Base-by-base conservation (phyloP, 1,139 yeast genomes). In the Kluyveromyces marxianus region DNA sequence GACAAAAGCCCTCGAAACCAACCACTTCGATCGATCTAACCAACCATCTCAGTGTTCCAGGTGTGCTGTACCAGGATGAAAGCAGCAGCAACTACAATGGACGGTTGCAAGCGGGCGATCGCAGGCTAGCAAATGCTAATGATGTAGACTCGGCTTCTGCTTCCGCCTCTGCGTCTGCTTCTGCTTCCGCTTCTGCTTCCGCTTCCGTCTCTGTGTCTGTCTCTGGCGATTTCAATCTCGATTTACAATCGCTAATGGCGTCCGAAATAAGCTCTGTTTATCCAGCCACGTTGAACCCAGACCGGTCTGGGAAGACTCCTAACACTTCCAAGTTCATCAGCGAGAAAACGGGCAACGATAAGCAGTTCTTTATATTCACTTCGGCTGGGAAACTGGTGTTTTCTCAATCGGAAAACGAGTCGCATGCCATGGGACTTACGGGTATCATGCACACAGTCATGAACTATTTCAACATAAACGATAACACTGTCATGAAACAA, bases 321-420 rank as follows among this genome's bases (percentile, higher is more conserved):
- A 40, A 40, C 26, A 34, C 30, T 7, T 7, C 31, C 37, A 33
- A 27, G 4, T 40, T 40, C 21, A 35, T 40, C 10, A 26, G 24
- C 29, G 43, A 40, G 27, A 8, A 31, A 38, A 7, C 31, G 7
- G 30, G 25, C 7, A 35, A 39, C 41, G 55, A 55, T 27, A 62
- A 62, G 42, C 60, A 60, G 41, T 88, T 85, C 56, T 80, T 89
- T 53, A 79, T 92, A 4, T 70, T 92, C n/a, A 88, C 96, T 0
- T 69, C 82, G 2, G 96, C 97, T 0, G 98, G 98, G 0, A 92
- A 92, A 62, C 97, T 96, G 1, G 85, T 92, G 5, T 92, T 83
- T 63, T 78, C 95, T 1, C 71, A 84, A 71, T 75, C 82, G 59
- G 96, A 96, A 3, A 68, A 79, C 0, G 95, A 88, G 50, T 82